A percentile compares a stretch with the other conserved stretches of the same genome.
These are phyloP conservation scores for Aspergillus unguis DNA, from an alignment of 2,329 filamentous ascomycete genomes.

Conservation along the genomic window DNA sequence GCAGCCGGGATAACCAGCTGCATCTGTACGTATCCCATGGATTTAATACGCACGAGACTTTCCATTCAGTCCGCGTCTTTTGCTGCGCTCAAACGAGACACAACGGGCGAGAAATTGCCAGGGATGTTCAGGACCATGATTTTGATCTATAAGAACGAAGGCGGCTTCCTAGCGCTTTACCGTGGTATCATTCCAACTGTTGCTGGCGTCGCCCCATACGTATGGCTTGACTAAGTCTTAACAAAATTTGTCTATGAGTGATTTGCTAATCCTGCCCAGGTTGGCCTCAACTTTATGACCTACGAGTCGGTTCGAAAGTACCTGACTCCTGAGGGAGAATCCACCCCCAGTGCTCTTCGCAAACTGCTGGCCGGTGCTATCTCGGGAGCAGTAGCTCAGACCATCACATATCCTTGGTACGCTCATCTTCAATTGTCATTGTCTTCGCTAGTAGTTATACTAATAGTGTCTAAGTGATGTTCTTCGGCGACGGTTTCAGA, in stretches of 20 bases:
- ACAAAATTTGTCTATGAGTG: neutral
- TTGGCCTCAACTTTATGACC: constrained; percentile 97
- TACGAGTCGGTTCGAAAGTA: constrained; percentile 85
- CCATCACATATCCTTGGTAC: constrained; percentile 97
- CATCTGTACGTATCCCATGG: constrained; percentile 76
- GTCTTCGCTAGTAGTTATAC: neutral
- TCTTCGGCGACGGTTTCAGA: constrained; percentile 87
- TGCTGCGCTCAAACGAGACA: constrained; percentile 63
- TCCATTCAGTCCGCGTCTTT: constrained; percentile 99
- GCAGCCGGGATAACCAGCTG: constrained; percentile 74
- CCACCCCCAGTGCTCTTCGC: constrained; percentile 72
- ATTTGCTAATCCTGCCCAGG: constrained; percentile 47
- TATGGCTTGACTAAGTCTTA: constrained; percentile 32
- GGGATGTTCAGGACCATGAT: constrained; percentile 87
- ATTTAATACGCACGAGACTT: constrained; percentile 91
- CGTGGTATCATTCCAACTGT: constrained; percentile 91
- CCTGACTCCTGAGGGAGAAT: constrained; percentile 82
- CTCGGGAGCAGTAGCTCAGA: constrained; percentile 94
- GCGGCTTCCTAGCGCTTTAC: constrained; percentile 81
- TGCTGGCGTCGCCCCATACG: constrained; percentile 92
- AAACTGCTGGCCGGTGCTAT: constrained; percentile 89
- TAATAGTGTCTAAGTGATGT: constrained; percentile 64
- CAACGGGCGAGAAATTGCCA: constrained; percentile 63
- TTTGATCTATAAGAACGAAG: constrained; percentile 86
- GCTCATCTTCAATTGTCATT: constrained; percentile 29